Conservation (phyloP, 2,329 filamentous ascomycete species). For the Epichloe typhina region DNA sequence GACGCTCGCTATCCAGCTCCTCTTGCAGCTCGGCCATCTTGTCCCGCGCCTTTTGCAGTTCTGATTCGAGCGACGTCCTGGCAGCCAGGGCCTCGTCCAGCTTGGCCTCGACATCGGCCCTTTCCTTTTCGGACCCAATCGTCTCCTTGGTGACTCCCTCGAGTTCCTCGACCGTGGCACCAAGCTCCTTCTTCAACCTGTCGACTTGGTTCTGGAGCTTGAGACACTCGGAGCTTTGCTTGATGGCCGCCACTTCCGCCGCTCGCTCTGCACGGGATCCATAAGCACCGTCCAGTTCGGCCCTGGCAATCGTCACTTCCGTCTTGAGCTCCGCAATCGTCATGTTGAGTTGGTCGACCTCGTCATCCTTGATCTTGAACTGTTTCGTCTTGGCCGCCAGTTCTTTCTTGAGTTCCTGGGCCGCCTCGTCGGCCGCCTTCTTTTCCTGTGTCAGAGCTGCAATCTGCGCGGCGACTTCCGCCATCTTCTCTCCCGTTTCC, state of each 20-base stretch:
- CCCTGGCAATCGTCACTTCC: conserved; percentile 46
- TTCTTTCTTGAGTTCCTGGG: conserved; percentile 15
- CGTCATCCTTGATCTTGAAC: conserved; percentile 34
- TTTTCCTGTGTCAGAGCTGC: conserved; percentile 18
- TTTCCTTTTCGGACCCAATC: conserved; percentile 36
- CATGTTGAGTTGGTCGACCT: conserved; percentile 36
- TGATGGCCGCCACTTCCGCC: conserved; percentile 41
- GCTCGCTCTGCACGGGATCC: conserved; percentile 46
- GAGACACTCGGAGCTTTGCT: conserved; percentile 31
- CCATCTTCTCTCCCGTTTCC: conserved; percentile 21
- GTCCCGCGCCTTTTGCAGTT: conserved; percentile 24
- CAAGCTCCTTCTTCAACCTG: conserved; percentile 36
- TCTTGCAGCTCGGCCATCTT: conserved; percentile 32
- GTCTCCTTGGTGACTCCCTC: conserved; percentile 41
- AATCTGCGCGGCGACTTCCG: conserved; percentile 11
- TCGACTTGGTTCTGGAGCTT: conserved; percentile 35
- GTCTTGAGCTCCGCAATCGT: conserved; percentile 47
- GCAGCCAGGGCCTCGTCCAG: conserved; percentile 18
- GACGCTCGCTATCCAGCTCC: conserved; percentile 35
- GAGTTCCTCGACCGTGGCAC: conserved; percentile 36
- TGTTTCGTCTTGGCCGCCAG: conserved; percentile 26
- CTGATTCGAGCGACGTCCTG: conserved; percentile 27
- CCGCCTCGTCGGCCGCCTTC: conserved; percentile 15
- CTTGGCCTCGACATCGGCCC: conserved; percentile 29
- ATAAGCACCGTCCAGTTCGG: conserved; percentile 49